Conservation (phyloP, 345 rosid genomes). For the Rubroshorea leprosula region DNA sequence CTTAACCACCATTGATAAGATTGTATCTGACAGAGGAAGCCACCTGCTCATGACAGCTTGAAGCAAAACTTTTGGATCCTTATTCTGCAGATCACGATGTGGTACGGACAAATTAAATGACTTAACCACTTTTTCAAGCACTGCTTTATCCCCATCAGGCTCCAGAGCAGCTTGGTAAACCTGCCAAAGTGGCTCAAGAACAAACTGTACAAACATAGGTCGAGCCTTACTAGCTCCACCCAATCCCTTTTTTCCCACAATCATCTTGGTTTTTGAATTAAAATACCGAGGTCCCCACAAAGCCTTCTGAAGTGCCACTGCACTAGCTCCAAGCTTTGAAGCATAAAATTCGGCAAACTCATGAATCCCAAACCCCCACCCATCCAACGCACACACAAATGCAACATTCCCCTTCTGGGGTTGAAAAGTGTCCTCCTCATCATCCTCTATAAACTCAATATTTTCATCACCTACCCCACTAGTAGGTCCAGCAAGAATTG, state of each 20-base stretch:
- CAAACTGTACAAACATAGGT: slow-evolving; percentile 96
- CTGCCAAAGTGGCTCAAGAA: slow-evolving; percentile 93
- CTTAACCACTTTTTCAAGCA: slow-evolving; percentile 66
- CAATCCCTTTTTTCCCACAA: slow-evolving; percentile 68
- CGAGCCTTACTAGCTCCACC: slow-evolving; percentile 52
- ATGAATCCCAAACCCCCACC: slow-evolving; percentile 79
- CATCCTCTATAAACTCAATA: slow-evolving; percentile 73
- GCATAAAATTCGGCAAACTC: slow-evolving; percentile 85
- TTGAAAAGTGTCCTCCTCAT: slow-evolving; percentile 90
- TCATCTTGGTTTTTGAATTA: slow-evolving; percentile 69
- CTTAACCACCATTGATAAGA: slow-evolving; percentile 83
- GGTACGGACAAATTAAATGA: slow-evolving; percentile 64
- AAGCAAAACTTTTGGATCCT: slow-evolving; percentile 76
- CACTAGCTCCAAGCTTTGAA: slow-evolving; percentile 70
- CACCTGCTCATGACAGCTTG: slow-evolving; percentile 85
- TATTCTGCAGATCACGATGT: slow-evolving; percentile 79
- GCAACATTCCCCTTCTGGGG: slow-evolving; percentile 91
- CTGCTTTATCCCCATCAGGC: slow-evolving; percentile 53
- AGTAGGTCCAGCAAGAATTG: slow-evolving; percentile 49
- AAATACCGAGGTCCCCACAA: slow-evolving; percentile 92
- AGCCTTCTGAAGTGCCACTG: slow-evolving; percentile 55
- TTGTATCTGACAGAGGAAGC: slow-evolving; percentile 86
- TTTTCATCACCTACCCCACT: slow-evolving; percentile 51
- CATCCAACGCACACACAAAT: slow-evolving; percentile 83
- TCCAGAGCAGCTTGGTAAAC: slow-evolving; percentile 71